Conservation (phyloP, 176 grass and related monocot genomes). For the Oryza nivara region DNA sequence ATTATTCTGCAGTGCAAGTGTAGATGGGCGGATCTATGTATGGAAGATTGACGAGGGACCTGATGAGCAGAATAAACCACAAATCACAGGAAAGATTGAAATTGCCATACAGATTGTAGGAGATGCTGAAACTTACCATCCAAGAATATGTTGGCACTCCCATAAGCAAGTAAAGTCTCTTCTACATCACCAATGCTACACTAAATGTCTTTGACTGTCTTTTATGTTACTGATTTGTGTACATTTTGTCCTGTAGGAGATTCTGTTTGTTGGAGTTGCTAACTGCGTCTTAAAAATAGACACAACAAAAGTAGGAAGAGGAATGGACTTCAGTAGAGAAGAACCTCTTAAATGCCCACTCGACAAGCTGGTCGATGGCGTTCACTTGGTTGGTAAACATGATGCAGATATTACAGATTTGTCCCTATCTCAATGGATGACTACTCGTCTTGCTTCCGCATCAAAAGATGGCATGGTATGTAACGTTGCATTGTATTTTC, state of each 20-base stretch:
- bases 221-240: constrained; percentile 24
- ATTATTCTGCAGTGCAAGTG: constrained; percentile 70
- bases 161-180: constrained; percentile 86
- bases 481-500: constrained; percentile 31
- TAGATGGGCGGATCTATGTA: constrained; percentile 86
- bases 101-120: constrained; percentile 82
- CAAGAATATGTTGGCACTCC: constrained; percentile 94
- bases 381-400: constrained; percentile 85
- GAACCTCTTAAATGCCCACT: constrained; percentile 73
- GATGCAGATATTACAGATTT: constrained; percentile 81
- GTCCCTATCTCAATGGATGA: constrained; percentile 98
- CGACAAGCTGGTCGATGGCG: constrained; percentile 73
- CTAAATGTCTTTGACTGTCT: constrained; percentile 34
- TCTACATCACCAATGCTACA: not conserved
- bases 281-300: constrained; percentile 80
- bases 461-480: constrained; percentile 97
- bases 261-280: constrained; percentile 91
- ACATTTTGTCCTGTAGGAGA: constrained; percentile 56
- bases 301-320: constrained; percentile 73
- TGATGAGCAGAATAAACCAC: constrained; percentile 84
- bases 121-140: constrained; percentile 76
- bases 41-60: constrained; percentile 97
- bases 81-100: constrained; percentile 85
- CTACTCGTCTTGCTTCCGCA: constrained; percentile 81
- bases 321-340: constrained; percentile 71